A percentile compares a stretch with the other conserved stretches of the same genome.
phyloP scores from a whole-genome alignment of 208 protist species.

The Trichomonas tenax region DNA sequence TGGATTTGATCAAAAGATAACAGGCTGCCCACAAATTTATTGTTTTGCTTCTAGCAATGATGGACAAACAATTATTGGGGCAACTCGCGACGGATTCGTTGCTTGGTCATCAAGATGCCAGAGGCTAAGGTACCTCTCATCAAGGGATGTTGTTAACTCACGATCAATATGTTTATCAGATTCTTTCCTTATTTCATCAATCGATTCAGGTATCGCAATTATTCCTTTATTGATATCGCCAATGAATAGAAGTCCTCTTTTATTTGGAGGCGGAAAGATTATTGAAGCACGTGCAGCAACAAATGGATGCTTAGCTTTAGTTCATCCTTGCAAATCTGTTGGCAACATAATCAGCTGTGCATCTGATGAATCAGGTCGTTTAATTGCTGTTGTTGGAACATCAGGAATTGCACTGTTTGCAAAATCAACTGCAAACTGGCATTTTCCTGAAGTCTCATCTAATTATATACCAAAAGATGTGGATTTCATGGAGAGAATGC shows the following conservation, averaged over 20 bases:
- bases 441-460: background rate
- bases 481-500: background rate
- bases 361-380: background rate
- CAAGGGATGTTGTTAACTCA: background rate
- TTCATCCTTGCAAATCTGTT: background rate
- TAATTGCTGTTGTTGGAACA: background rate
- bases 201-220: background rate
- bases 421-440: background rate
- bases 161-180: background rate
- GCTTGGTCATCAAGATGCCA: background rate
- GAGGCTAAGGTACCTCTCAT: background rate
- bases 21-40: background rate
- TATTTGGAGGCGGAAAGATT: background rate
- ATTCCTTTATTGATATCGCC: background rate
- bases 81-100: background rate
- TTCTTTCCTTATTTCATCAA: background rate
- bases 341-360: background rate
- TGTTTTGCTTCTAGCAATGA: background rate
- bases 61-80: background rate
- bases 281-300: background rate
- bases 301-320: background rate
- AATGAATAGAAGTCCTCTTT: background rate
- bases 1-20: background rate
- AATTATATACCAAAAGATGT: background rate
- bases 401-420: background rate